Evolutionary conservation across 23 red algal species (phyloP).

Genomic region (Chondrus crispus): DNA sequence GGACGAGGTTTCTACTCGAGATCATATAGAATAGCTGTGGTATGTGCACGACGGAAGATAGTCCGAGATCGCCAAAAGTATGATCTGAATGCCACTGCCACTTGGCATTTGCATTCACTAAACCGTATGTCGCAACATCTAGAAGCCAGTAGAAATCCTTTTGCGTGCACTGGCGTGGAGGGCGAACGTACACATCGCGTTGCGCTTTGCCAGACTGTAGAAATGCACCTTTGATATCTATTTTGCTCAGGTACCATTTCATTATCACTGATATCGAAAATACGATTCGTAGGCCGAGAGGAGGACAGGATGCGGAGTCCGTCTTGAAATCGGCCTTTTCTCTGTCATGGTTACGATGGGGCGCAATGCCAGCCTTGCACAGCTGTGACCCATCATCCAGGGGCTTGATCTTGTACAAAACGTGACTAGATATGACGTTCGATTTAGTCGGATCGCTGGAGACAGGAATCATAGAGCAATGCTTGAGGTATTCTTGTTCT

Average conservation of each 20-base stretch:
- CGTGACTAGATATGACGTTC: neutral
- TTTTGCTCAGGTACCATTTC: neutral
- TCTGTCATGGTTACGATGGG: conserved; percentile 10
- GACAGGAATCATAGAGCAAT: neutral
- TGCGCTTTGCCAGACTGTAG: neutral
- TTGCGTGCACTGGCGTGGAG: neutral
- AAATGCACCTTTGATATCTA: conserved; percentile 26
- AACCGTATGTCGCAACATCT: neutral
- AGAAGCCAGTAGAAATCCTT: neutral
- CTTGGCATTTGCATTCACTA: conserved; percentile 1
- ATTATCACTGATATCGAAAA: neutral
- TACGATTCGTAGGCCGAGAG: neutral
- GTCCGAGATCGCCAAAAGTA: neutral
- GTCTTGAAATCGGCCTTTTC: neutral
- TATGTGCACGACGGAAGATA: neutral
- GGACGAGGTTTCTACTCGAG: neutral
- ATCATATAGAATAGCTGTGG: neutral
- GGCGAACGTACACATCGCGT: neutral
- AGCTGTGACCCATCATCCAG: neutral
- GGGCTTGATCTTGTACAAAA: conserved; percentile 9
- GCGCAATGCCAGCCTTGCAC: neutral
- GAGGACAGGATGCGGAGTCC: neutral
- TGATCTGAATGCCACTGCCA: conserved; percentile 24
- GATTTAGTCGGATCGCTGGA: neutral
- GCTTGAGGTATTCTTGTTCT: neutral